Base-by-base conservation (phyloP, 1,139 yeast genomes). In the Kodamaea ohmeri region DNA sequence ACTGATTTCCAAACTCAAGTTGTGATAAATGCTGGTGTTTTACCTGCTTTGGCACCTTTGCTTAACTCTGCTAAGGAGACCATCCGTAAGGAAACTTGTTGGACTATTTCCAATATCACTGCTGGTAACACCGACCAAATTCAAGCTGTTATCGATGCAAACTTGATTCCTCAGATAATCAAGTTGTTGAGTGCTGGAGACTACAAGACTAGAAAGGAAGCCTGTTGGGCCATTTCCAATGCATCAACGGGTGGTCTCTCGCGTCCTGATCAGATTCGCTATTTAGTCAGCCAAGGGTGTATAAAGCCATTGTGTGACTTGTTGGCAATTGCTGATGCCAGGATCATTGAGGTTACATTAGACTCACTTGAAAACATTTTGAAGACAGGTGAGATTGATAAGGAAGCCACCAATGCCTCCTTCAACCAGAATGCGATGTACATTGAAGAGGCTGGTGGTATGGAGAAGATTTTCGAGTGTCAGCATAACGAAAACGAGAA, bases 201-300 rank as follows among this genome's bases (percentile, higher is more conserved):
- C 58, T 90, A 88, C 71, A 89, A 88, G 70, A 92, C 97, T 31
- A 86, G 88, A 63, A 92, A 92, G 66, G 98, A 92, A 69, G 98
- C 98, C 8, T 90, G 98, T 72, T 92, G 98, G 98, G 98, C 97
- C 25, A 85, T 92, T 52, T 89, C 97, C 25, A 92, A 92, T 61
- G 98, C 98, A 32, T 86, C 96, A 14, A 85, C 96, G 14, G 97
- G 98, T 53, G 97, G 97, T 25, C 73, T 89, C 51, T 74, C 84
- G 34, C 84, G 82, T 61, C 97, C 98, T 6, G 96, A 89, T 39
- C 96, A 89, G 62, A 90, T 92, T 52, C 78, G 92, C 52, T 92
- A 89, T 65, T 76, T 92, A 52, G 98, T 92, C 29, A 73, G 74
- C 52, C 97, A 92, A 67, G 98, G 97, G 28, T 89, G 97, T 68